Conservation (phyloP, 805 yeast genomes). For the Yarrowia porcina region DNA sequence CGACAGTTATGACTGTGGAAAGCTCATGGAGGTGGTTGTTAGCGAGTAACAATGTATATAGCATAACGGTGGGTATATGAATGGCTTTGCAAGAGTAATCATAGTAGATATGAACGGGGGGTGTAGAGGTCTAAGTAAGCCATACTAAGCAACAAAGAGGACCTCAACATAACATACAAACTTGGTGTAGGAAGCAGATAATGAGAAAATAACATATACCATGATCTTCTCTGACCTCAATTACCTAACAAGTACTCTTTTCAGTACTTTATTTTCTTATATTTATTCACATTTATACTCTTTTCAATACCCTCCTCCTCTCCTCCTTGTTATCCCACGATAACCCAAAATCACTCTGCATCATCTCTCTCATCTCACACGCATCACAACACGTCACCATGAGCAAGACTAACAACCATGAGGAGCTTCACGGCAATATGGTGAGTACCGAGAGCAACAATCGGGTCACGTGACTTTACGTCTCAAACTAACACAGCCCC, state of each 20-base stretch:
- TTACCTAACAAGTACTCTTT: too few species aligned
- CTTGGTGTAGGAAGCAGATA: not conserved
- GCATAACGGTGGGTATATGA: not conserved
- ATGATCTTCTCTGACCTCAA: not conserved
- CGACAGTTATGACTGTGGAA: constrained; percentile 68
- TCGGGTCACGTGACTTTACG: not conserved
- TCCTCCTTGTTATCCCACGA: not conserved
- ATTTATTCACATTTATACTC: too few species aligned
- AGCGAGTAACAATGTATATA: not conserved
- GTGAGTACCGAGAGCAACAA: not conserved
- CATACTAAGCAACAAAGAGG: too few species aligned
- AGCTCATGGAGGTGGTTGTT: constrained; percentile 65
- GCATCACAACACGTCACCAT: constrained; percentile 16
- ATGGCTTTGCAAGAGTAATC: too few species aligned
- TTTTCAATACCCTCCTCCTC: not conserved
- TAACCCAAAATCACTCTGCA: not conserved
- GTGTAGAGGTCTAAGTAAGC: too few species aligned
- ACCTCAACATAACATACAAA: not conserved
- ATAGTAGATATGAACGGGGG: too few species aligned
- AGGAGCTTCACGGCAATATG: constrained; percentile 10
- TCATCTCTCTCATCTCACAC: not conserved
- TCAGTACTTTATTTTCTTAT: too few species aligned
- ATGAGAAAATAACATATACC: not conserved
- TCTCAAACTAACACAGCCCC: constrained; percentile 4
- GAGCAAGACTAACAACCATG: constrained; percentile 20